Base-by-base conservation (phyloP, 2,329 filamentous ascomycete genomes). In the Trematosphaeria pertusa region DNA sequence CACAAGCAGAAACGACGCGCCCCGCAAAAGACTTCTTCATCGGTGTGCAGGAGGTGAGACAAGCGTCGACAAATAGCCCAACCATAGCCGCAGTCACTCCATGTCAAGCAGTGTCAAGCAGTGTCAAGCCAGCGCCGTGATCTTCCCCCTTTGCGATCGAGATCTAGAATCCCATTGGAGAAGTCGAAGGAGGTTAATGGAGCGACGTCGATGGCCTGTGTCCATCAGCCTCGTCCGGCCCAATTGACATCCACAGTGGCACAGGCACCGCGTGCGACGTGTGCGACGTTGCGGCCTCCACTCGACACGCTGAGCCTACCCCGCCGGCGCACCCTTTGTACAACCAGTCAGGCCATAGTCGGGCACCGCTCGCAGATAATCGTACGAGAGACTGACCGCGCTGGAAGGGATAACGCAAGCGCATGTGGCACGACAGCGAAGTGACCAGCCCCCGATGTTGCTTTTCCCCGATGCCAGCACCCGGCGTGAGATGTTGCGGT, bases 291-390 rank as follows among this genome's bases (percentile, higher is more conserved):
- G 30, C 31, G 4, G 9, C 15, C 35, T 37, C 39, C 44, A 37
- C 37, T 38, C 11, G 15, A 35, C 39, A 46, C 32, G 36, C 46
- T 31, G 21, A 14, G n/a, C 24, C 17, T 21, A 18, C 11, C 35
- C 37, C 37, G 18, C 35, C 8, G 17, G 26, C 11, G 18, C 20
- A 18, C 17, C 35, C 14, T 24, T 17, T 37, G 49, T 50, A 35
- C 31, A 11, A 50, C 53, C 41, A 51, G 26, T 54, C 50, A 54
- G 44, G 35, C 50, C 46, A 54, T 43, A 22, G 9, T 20, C 26
- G 24, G 24, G 7, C 8, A 12, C 24, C 12, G 24, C 12, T 18
- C 14, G 37, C 8, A 39, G 20, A n/a, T 24, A 30, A 56, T 56
- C 46, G 41, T 50, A 52, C 49, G 49, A 56, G 43, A 48, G 21